Percentiles rank a stretch among this genome's conserved stretches.
These are phyloP conservation scores for Neltuma alba DNA, from an alignment of 306 rosid species.

Conservation along the genomic window DNA sequence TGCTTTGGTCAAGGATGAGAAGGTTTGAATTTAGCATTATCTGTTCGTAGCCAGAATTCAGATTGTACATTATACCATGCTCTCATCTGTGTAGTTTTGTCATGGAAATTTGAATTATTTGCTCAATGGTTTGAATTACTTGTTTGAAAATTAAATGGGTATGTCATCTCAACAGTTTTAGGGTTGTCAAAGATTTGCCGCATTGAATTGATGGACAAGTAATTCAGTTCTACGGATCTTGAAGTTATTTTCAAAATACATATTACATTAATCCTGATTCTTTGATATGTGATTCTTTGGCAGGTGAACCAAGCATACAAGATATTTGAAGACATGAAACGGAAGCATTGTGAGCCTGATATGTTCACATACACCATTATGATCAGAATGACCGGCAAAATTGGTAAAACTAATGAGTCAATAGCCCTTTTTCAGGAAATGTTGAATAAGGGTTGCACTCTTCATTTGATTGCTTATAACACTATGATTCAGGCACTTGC, in stretches of 20 bases:
- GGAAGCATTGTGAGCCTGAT: conserved; percentile 83
- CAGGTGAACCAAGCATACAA: conserved; percentile 76
- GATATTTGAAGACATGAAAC: conserved; percentile 86
- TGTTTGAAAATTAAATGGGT: conserved; percentile 4
- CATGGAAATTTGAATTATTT: not conserved
- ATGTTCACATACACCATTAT: conserved; percentile 82
- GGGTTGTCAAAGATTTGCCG: not conserved
- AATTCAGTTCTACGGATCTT: conserved; percentile 16
- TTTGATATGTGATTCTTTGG: conserved; percentile 47
- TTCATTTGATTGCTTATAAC: conserved; percentile 70
- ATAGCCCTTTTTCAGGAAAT: conserved; percentile 65
- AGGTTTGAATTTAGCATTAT: conserved; percentile 47
- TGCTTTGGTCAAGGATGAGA: conserved; percentile 70
- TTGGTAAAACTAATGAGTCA: conserved; percentile 61
- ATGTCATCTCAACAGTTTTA: not conserved
- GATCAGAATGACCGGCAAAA: conserved; percentile 86
- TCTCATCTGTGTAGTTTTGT: conserved; percentile 16
- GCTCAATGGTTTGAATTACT: not conserved
- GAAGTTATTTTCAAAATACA: conserved; percentile 10
- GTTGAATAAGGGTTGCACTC: conserved; percentile 66
- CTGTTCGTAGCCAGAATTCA: not conserved
- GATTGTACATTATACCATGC: not conserved
- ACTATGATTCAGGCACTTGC: conserved; percentile 87
- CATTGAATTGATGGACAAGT: conserved; percentile 23
- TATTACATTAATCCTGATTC: conserved; percentile 39